A percentile compares a stretch with the other conserved stretches of the same genome.
These are phyloP conservation scores for Vigna hirtella DNA, from an alignment of 306 rosid genomes.

Conservation along the genomic window DNA sequence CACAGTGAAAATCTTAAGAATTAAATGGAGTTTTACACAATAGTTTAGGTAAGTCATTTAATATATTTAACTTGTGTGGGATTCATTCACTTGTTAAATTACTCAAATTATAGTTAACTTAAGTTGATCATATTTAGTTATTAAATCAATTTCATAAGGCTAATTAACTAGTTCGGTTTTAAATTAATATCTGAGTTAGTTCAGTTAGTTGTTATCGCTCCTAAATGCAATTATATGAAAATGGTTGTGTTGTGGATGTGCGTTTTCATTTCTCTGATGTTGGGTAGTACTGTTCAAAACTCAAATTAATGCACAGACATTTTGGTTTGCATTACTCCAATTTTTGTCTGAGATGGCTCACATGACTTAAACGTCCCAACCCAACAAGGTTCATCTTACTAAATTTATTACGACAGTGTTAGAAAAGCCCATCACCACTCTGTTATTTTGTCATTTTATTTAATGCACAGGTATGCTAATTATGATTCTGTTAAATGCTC, in stretches of 20 bases:
- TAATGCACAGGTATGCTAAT: background rate
- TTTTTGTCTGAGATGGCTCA: background rate
- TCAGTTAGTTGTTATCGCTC: background rate
- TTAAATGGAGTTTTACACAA: background rate
- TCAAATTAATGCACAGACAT: too few species aligned
- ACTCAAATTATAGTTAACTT: background rate
- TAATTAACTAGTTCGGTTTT: background rate
- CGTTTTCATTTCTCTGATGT: too few species aligned
- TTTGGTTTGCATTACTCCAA: too few species aligned
- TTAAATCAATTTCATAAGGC: too few species aligned
- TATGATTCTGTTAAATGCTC: background rate
- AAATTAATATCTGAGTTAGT: background rate
- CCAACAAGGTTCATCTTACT: background rate
- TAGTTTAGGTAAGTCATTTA: background rate
- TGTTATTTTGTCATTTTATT: background rate
- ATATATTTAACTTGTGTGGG: too few species aligned
- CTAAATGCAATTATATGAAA: background rate
- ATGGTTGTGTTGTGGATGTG: background rate
- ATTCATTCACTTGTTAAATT: background rate
- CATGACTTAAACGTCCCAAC: background rate
- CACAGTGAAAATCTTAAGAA: background rate
- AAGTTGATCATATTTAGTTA: too few species aligned
- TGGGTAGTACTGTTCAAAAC: too few species aligned
- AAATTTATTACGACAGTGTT: background rate
- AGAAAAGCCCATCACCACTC: background rate